Evolutionary conservation across 805 yeast species (phyloP), one percentile per base, ranked within the genome.

Genomic region (Starmera amethionina): DNA sequence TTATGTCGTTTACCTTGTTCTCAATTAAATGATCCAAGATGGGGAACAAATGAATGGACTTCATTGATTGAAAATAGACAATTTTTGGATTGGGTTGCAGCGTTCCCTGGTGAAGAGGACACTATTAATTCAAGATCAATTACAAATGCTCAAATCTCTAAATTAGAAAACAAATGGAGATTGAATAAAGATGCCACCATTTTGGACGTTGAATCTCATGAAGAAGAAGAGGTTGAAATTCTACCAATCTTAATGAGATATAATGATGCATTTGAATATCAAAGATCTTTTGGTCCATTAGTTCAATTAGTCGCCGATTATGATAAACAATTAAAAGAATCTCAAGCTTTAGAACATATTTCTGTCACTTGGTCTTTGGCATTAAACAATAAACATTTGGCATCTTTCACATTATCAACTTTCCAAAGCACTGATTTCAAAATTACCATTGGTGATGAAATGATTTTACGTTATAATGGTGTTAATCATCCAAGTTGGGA

Each of bases 41-140:
- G 96, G 97, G 95, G 87, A 51, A 79, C 89, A 0, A 73, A 69
- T 34, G 82, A 83, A 44, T 89, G 97, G 97, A 86, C 82, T 52
- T 73, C 96, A 0, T 64, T 89, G 41, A 84, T 89, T 42, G 90
- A 82, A 47, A 81, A 86, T 47, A 69, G 94, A 32, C 79, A 75
- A 46, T 75, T 89, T 42, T 64, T 89, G 42, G 65, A 86, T 2
- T 89, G 96, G 96, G 75, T 89, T 11, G 89, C 87, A 0, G 65
- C 77, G 2, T 68, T 64, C 4, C 95, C 96, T 0, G 51, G 67
- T 2, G 87, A 80, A 40, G 85, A 75, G 27, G 83, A 79, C 37
- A 58, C 68, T 42, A 52, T 76, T n/a, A 64, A 64, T 36, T 70
- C 88, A 1, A 68, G 73, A 34, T 54, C 67, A n/a, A 70, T 84